Evolutionary conservation across 257 asterid genomes (phyloP), one percentile per base, ranked within the genome.

Genomic region (Ajuga chamaepitys): DNA sequence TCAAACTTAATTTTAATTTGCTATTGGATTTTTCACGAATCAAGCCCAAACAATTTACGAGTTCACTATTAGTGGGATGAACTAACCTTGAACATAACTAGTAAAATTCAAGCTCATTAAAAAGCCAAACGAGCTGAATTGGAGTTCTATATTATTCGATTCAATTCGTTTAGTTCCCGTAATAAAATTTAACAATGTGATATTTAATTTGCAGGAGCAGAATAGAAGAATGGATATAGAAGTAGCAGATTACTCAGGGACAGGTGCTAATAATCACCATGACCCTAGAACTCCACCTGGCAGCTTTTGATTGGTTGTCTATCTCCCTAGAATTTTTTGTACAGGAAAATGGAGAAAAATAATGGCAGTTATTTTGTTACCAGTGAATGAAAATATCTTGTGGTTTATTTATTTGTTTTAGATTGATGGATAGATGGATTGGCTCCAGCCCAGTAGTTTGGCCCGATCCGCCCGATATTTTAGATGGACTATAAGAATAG

Each of bases 251-350:
- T 83, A 83, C 50, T 58, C 79, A 34, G 86, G 82, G 21, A 64
- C 89, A 5, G 86, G 86, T 40, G 81, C 88, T n/a, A 83, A 83
- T 69, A 78, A 70, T 14, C 82, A 70, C 61, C 88, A 83, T 35
- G 82, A 80, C 16, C 84, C 88, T 35, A 58, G 5, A 52, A 9
- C 75, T 2, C 86, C 88, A 38, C 81, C 82, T 24, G 75, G 58
- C 28, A 62, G 13, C 54, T 60, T 18, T 44, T 70, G 72, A 77
- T 20, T 4, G 22, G 44, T 32, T 12, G 37, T 55, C 25, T 58
- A 56, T 52, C 70, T 32, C 58, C 32, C 66, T 57, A 9, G 18
- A n/a, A 7, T 40, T 14, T 41, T 38, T 69, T 54, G 70, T 45
- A 56, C 57, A 68, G 51, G 42, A 12, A 58, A 38, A 20, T 25